Evolutionary conservation across 2,329 filamentous ascomycete genomes (phyloP), one percentile per base, ranked within the genome.

Genomic region (Talaromyces albobiverticillius): DNA sequence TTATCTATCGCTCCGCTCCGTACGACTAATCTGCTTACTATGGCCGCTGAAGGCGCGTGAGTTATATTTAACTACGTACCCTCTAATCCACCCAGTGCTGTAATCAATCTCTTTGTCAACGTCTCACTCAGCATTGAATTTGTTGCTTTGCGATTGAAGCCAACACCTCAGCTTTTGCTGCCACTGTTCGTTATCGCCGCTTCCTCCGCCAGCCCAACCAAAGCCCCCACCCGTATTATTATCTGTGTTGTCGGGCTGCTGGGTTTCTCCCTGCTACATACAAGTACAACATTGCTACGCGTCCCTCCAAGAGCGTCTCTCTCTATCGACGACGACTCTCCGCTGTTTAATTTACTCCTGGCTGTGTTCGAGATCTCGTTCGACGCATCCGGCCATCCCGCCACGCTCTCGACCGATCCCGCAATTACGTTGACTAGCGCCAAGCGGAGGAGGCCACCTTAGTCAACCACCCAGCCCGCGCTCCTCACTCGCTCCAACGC

Each of bases 371-470:
- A n/a, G n/a, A n/a, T n/a, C n/a, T n/a, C n/a, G n/a, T 26, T 32
- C 13, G 20, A 57, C 57, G 57, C 57, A 56, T 56, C 56, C 56
- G 58, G 56, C 22, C 56, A 58, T 60, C 55, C 56, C 50, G 53
- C 60, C 59, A 58, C 58, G 40, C 51, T 57, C 51, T 47, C 59
- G 47, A 62, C 59, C 63, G 7, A 40, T n/a, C 36, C 18, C 36
- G 34, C 36, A 45, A 52, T 46, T 52, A 52, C 40, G 50, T 52
- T 45, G 40, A 38, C 11, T 49, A 41, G 47, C 25, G 47, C 47
- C 38, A 40, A 40, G 38, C 23, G 45, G 51, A 46, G 41, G 26
- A 36, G 53, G 38, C 53, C 38, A 41, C 47, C 53, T 56, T 56
- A 41, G 54, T 56, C 49, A 52, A 26, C n/a, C n/a, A 16, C 45